These are phyloP conservation scores for Coniferiporia weirii DNA, from an alignment of 1,284 basidiomycete species.

Conservation along the genomic window DNA sequence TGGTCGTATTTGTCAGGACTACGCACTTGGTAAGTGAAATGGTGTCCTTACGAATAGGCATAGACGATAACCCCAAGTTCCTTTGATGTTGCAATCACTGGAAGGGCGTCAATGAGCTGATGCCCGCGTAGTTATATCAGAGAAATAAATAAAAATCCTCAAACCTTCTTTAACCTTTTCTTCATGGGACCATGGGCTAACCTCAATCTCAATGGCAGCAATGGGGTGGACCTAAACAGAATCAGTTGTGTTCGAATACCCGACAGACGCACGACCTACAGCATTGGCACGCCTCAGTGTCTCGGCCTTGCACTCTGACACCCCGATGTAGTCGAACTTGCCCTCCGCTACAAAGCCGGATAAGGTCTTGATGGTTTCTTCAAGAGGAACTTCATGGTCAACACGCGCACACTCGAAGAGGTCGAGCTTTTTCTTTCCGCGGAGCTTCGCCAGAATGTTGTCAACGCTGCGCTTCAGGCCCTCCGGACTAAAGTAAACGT, in stretches of 20 bases:
- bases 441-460: conserved; percentile 33
- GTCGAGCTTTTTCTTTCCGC: conserved; percentile 40
- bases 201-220: conserved; percentile 48
- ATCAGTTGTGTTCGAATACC: not conserved
- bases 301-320: conserved; percentile 43
- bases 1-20: conserved; percentile 16
- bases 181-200: conserved; percentile 46
- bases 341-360: conserved; percentile 32
- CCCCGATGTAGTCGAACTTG: conserved; percentile 41
- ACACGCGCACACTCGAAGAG: conserved; percentile 38
- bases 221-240: conserved; percentile 39
- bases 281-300: conserved; percentile 40
- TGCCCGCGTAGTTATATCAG: not conserved
- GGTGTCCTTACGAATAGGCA: conserved; percentile 42
- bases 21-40: not conserved
- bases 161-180: conserved; percentile 36
- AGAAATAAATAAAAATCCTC: not conserved
- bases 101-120: conserved; percentile 29
- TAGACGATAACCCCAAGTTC: conserved; percentile 47
- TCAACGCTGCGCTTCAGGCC: conserved; percentile 38
- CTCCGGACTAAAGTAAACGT: conserved; percentile 29
- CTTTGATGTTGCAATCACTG: conserved; percentile 34
- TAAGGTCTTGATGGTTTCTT: conserved; percentile 30
- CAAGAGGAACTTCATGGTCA: conserved; percentile 30
- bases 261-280: conserved; percentile 21